phyloP scores from a whole-genome alignment of 2,329 filamentous ascomycete genomes.

The Clonostachys sp. region DNA sequence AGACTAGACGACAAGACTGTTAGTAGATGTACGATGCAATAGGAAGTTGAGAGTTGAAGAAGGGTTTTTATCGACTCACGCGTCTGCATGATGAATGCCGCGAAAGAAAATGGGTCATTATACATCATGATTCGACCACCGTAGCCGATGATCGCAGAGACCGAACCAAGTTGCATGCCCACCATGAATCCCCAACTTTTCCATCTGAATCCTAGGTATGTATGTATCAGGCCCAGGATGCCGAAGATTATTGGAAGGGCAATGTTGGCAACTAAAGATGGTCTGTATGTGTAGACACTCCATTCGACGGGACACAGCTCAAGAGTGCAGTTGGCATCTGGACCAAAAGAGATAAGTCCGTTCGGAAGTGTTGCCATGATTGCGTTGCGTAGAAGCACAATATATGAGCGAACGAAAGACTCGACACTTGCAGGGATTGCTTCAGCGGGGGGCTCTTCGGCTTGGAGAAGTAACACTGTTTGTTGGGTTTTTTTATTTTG shows the following conservation, averaged over 20 bases:
- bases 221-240: slow-evolving; percentile 31
- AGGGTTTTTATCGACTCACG: slow-evolving; percentile 17
- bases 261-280: slow-evolving; percentile 47
- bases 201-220: slow-evolving; percentile 39
- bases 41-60: slow-evolving; percentile 31
- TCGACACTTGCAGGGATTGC: too few relatives aligned
- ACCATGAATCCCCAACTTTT: slow-evolving; percentile 41
- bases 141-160: slow-evolving; percentile 59
- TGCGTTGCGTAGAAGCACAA: too few relatives aligned
- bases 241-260: slow-evolving; percentile 45
- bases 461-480: too few relatives aligned
- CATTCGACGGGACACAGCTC: slow-evolving; percentile 38
- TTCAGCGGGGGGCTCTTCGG: too few relatives aligned
- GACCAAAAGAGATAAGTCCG: slow-evolving; percentile 30
- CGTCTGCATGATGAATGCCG: slow-evolving; percentile 61
- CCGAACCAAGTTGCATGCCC: slow-evolving; percentile 51
- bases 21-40: neutral
- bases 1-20: slow-evolving; percentile 25
- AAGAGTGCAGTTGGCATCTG: slow-evolving; percentile 39
- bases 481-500: too few relatives aligned
- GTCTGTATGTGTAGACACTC: slow-evolving; percentile 49
- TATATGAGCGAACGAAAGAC: too few relatives aligned
- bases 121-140: slow-evolving; percentile 52
- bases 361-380: slow-evolving; percentile 4
- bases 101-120: slow-evolving; percentile 52